These are phyloP conservation scores for Geotrichum aggregatum DNA, from an alignment of 1,139 yeast genomes.

Conservation along the genomic window DNA sequence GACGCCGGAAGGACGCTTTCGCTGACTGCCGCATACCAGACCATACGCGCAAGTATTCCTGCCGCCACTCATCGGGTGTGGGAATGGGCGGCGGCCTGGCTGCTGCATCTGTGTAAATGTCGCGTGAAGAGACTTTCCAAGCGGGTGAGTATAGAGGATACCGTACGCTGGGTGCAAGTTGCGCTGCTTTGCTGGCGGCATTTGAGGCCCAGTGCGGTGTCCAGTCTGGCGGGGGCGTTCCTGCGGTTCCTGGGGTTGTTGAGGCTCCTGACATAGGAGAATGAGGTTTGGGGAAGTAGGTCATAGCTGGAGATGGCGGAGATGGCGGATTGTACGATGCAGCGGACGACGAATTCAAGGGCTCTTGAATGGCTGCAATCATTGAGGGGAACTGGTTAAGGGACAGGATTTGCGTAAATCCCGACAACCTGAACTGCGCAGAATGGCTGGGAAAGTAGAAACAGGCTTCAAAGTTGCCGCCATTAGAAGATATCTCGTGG, in stretches of 20 bases:
- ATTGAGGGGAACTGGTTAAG: conserved; percentile 12
- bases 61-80: conserved; percentile 57
- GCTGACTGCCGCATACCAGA: conserved; percentile 51
- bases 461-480: conserved; percentile 62
- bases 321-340: background rate
- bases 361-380: background rate
- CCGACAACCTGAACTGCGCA: conserved; percentile 68
- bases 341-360: background rate
- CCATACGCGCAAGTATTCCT: conserved; percentile 66
- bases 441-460: conserved; percentile 56
- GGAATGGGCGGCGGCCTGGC: conserved; percentile 55
- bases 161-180: background rate
- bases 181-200: background rate
- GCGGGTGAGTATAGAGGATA: conserved; percentile 32
- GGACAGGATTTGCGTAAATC: conserved; percentile 50
- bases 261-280: too few species aligned
- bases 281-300: background rate
- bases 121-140: conserved; percentile 50
- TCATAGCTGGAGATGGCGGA: background rate
- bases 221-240: background rate
- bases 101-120: conserved; percentile 45
- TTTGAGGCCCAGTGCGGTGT: background rate
- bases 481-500: conserved; percentile 39
- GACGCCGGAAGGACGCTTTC: conserved; percentile 66
- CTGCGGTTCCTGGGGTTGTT: too few species aligned